Evolutionary conservation across 179 eudicot genomes (phyloP).

Genomic region (Gypsophila paniculata): DNA sequence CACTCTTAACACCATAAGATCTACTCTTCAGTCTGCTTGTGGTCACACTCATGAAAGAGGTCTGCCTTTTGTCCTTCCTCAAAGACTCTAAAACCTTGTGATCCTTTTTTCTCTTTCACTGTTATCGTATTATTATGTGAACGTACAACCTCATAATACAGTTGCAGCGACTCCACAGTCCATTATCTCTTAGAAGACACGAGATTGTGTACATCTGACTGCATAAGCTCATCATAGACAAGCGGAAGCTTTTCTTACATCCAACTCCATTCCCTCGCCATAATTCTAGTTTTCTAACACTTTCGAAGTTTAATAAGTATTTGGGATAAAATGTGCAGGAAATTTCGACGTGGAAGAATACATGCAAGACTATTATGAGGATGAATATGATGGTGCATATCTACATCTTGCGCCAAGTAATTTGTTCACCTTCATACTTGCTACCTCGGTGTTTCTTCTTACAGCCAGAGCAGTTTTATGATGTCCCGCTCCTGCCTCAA

Average conservation of each 20-base stretch:
- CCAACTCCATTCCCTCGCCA: background rate
- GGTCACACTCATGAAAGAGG: slow-evolving; percentile 38
- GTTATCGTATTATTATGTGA: too few relatives aligned
- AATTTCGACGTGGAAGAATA: slow-evolving; percentile 42
- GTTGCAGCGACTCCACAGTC: too few relatives aligned
- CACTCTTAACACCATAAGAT: slow-evolving; percentile 29
- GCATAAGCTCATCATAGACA: too few relatives aligned
- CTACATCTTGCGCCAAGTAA: slow-evolving; percentile 27
- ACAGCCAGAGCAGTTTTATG: slow-evolving; percentile 24
- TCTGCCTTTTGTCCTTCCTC: background rate
- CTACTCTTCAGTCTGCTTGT: slow-evolving; percentile 40
- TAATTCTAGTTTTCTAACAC: background rate
- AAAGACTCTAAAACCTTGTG: too few relatives aligned
- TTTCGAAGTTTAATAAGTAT: background rate
- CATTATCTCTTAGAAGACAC: too few relatives aligned
- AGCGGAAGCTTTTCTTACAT: background rate
- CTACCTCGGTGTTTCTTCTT: slow-evolving; percentile 20
- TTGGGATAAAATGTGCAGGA: slow-evolving; percentile 27
- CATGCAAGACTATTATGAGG: slow-evolving; percentile 30
- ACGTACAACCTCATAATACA: too few relatives aligned
- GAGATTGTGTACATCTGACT: too few relatives aligned
- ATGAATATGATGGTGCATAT: slow-evolving; percentile 31
- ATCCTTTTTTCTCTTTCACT: too few relatives aligned
- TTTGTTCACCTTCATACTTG: slow-evolving; percentile 21
- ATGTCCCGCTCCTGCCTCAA: background rate